A percentile compares a stretch with the other conserved stretches of the same genome.
Evolutionary conservation across 352 stramenopile species (phyloP).

Genomic region (Globisporangium alternatum): DNA sequence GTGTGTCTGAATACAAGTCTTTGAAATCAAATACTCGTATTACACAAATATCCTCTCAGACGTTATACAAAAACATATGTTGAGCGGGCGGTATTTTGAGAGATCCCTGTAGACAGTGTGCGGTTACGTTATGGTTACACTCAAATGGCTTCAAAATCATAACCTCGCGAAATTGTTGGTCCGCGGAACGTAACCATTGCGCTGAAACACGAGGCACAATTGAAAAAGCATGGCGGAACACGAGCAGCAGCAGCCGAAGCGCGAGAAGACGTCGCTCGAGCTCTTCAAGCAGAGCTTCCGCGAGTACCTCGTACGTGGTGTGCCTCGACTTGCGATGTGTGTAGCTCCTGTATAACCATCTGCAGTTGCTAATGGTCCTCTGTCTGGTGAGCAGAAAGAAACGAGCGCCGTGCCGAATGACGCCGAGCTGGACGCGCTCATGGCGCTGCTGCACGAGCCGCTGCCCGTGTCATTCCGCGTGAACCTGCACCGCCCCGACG

Average conservation of each 20-base stretch:
- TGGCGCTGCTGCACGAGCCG: constrained; percentile 72
- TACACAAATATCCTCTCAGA: too few species aligned
- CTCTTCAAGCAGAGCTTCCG: constrained; percentile 84
- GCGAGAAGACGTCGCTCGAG: constrained; percentile 54
- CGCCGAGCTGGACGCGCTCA: constrained; percentile 55
- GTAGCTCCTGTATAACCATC: not conserved
- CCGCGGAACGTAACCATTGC: not conserved
- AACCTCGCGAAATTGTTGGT: not conserved
- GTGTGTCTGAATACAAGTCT: too few species aligned
- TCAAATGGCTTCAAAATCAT: not conserved
- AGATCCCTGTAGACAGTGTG: too few species aligned
- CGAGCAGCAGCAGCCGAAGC: constrained; percentile 16
- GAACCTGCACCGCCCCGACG: constrained; percentile 68
- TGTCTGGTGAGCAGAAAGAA: constrained; percentile 33
- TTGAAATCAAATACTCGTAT: too few species aligned
- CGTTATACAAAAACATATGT: too few species aligned
- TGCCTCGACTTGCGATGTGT: constrained; percentile 5
- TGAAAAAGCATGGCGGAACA: constrained; percentile 6
- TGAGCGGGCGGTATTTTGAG: too few species aligned
- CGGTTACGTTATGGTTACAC: not conserved
- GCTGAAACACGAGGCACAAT: not conserved
- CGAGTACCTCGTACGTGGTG: constrained; percentile 59
- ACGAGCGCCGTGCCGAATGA: constrained; percentile 52
- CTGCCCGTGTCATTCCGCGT: constrained; percentile 81
- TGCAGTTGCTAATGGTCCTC: not conserved